Evolutionary conservation across 371 early-diverging fungal species (phyloP), one percentile per base, ranked within the genome.

Genomic region (Entomophthora muscae): DNA sequence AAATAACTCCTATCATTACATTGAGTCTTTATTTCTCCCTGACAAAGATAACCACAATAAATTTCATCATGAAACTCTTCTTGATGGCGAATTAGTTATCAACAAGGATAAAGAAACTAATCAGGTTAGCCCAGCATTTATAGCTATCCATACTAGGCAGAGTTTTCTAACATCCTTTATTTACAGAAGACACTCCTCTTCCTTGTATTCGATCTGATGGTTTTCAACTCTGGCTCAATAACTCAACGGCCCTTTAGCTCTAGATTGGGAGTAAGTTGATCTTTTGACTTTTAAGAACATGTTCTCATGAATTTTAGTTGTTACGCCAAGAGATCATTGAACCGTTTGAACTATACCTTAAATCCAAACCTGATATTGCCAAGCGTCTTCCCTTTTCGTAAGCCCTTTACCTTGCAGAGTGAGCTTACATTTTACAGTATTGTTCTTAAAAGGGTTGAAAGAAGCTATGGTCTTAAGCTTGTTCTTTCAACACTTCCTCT

Each of bases 71-170:
- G 82, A 84, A 63, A 88, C 90, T 0, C 61, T 89, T 27, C 69
- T 89, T 68, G 88, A 89, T 68, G 89, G 89, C 17, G 86, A 87
- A 69, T 66, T 89, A 3, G 83, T 86, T 1, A 64, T 82, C 28
- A 84, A 84, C 64, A 29, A 5, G 13, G 30, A 57, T 57, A 64
- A 67, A 23, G 74, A 75, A 29, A 69, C 67, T 23, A 68, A 78
- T 53, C 70, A 76, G 64, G 82, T 80, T 64, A 53, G 51, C 12
- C 32, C n/a, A n/a, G n/a, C n/a, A n/a, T n/a, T n/a, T n/a, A n/a
- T n/a, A n/a, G n/a, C n/a, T n/a, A n/a, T n/a, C n/a, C n/a, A n/a
- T n/a, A n/a, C n/a, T n/a, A n/a, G n/a, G 13, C 30, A n/a, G 21
- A 2, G 1, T 52, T 33, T 57, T 2, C 7, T 1, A n/a, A 5